These are phyloP conservation scores for Sporodiniella umbellata DNA, from an alignment of 371 early-diverging fungal genomes.

Conservation along the genomic window DNA sequence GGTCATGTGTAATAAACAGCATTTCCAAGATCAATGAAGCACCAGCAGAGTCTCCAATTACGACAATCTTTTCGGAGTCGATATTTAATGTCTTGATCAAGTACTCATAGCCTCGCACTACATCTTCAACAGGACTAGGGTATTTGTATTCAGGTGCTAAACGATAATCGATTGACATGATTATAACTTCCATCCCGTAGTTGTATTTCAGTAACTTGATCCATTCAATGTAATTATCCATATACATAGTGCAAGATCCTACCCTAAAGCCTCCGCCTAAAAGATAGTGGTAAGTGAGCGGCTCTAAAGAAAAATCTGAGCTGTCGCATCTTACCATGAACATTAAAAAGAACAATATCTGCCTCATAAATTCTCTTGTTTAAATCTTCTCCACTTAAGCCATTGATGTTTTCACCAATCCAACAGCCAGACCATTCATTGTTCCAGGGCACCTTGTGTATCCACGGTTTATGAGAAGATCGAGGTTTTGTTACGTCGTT, in stretches of 20 bases:
- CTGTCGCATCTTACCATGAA: constrained; percentile 27
- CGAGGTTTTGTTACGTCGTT: constrained; percentile 41
- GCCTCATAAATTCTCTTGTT: constrained; percentile 30
- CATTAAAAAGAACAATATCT: constrained; percentile 43
- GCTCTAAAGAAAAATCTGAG: background rate
- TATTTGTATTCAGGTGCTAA: constrained; percentile 48
- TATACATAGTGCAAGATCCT: constrained; percentile 48
- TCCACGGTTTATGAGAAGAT: constrained; percentile 40
- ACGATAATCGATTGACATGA: constrained; percentile 47
- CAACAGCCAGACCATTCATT: constrained; percentile 48
- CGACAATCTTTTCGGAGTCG: constrained; percentile 28
- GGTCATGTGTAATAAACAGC: constrained; percentile 47
- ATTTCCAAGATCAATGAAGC: constrained; percentile 43
- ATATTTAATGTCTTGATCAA: constrained; percentile 25
- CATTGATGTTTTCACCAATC: constrained; percentile 41
- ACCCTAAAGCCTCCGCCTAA: constrained; percentile 52
- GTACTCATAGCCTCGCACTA: constrained; percentile 43
- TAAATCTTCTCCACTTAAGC: constrained; percentile 21
- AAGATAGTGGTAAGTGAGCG: no score
- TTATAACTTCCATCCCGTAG: constrained; percentile 32
- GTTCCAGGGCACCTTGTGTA: constrained; percentile 25
- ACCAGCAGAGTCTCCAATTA: constrained; percentile 41
- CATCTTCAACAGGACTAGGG: constrained; percentile 46
- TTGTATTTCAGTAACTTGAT: constrained; percentile 34
- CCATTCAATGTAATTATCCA: constrained; percentile 45